phyloP scores from a whole-genome alignment of 441 rosid genomes.

The Erodium moschatum region DNA sequence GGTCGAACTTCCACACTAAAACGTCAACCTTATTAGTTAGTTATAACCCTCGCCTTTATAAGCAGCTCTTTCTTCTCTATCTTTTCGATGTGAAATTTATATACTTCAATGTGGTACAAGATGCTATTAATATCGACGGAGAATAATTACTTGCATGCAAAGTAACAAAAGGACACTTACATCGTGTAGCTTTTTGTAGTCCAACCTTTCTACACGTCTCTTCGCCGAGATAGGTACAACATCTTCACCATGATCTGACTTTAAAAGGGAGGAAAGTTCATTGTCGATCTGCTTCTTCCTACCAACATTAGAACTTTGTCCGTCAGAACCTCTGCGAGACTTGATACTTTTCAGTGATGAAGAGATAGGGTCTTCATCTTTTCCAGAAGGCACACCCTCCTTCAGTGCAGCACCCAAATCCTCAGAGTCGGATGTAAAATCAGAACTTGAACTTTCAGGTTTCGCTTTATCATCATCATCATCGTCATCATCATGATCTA shows the following conservation, averaged over 20 bases:
- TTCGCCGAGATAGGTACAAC: conserved; percentile 33
- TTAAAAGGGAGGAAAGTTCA: conserved; percentile 31
- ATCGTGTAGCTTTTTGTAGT: conserved; percentile 83
- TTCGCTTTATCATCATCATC: conserved; percentile 24
- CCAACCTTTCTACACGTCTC: conserved; percentile 62
- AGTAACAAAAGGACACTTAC: conserved; percentile 41
- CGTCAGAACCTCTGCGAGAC: conserved; percentile 19
- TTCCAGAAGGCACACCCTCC: conserved; percentile 27
- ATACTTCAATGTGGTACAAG: background rate
- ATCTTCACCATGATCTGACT: conserved; percentile 36
- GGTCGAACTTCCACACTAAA: too few species aligned
- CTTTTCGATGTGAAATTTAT: too few species aligned
- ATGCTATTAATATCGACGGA: background rate
- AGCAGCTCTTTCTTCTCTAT: too few species aligned
- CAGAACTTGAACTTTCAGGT: conserved; percentile 61
- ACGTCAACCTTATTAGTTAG: too few species aligned
- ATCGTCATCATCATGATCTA: conserved; percentile 24
- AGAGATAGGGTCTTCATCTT: conserved; percentile 24
- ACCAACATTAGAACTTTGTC: conserved; percentile 24
- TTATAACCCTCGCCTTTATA: too few species aligned
- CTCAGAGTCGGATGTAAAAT: conserved; percentile 73
- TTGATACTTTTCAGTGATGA: conserved; percentile 8
- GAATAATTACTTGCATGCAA: background rate
- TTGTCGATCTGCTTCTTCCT: conserved; percentile 23
- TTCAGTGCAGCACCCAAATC: conserved; percentile 38